phyloP scores from a whole-genome alignment of 257 asterid genomes.

The Petrea volubilis region DNA sequence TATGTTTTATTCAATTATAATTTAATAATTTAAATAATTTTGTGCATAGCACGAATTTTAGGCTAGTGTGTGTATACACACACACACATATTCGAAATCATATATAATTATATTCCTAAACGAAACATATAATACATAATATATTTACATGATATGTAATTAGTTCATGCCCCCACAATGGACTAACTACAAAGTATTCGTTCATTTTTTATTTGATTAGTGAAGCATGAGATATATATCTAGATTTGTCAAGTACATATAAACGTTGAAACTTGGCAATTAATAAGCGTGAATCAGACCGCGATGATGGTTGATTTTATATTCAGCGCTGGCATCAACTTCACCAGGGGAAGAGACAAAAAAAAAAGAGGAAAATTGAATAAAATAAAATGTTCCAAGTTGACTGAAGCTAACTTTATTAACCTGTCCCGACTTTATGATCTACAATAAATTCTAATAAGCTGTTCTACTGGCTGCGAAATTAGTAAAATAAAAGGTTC shows the following conservation, averaged over 20 bases:
- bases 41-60: no score
- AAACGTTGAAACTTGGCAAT: neutral
- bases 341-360: constrained; percentile 9
- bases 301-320: neutral
- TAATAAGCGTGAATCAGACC: neutral
- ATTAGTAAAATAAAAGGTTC: neutral
- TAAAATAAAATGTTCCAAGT: neutral
- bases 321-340: constrained; percentile 8
- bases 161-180: no score
- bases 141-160: no score
- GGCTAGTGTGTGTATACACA: no score
- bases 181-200: no score
- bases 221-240: no score
- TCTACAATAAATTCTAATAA: constrained; percentile 33
- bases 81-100: no score
- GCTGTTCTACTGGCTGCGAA: constrained; percentile 6
- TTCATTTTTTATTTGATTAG: no score
- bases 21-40: no score
- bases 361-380: neutral
- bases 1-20: no score
- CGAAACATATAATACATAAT: no score
- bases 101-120: no score
- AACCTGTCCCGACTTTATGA: constrained; percentile 26
- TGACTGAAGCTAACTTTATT: constrained; percentile 20
- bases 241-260: neutral